Conservation (phyloP, 805 yeast genomes). For the Metschnikowia henanensis region DNA sequence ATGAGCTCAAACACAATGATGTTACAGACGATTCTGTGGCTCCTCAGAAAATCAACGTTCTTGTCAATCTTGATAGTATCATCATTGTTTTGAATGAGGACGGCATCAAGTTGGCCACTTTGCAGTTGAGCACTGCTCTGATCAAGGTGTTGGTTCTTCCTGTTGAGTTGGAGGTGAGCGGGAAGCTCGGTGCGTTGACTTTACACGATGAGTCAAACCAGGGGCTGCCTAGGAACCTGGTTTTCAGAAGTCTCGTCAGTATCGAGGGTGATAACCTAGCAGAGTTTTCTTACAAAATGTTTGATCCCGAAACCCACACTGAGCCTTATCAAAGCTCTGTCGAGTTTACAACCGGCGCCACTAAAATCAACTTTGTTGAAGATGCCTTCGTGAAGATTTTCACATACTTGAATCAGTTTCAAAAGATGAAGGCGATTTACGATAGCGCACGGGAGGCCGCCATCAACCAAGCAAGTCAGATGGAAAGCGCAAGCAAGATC, state of each 20-base stretch:
- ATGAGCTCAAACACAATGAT: slow-evolving; percentile 65
- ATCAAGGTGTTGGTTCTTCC: slow-evolving; percentile 67
- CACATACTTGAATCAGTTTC: slow-evolving; percentile 69
- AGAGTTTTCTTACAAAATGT: slow-evolving; percentile 82
- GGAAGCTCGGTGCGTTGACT: slow-evolving; percentile 76
- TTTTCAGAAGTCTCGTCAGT: slow-evolving; percentile 62
- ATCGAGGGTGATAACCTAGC: slow-evolving; percentile 83
- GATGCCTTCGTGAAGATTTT: slow-evolving; percentile 71
- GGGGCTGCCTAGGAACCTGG: slow-evolving; percentile 57
- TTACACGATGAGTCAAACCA: slow-evolving; percentile 75
- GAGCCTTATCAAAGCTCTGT: slow-evolving; percentile 55
- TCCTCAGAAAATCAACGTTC: slow-evolving; percentile 74
- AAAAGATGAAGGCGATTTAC: slow-evolving; percentile 83
- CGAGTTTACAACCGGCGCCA: slow-evolving; percentile 70
- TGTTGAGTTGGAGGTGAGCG: slow-evolving; percentile 69
- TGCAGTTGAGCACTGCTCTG: slow-evolving; percentile 72
- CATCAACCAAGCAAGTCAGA: slow-evolving; percentile 71
- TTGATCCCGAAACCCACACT: slow-evolving; percentile 50
- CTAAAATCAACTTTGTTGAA: slow-evolving; percentile 77
- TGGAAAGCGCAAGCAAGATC: slow-evolving; percentile 58
- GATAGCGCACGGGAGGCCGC: slow-evolving; percentile 91
- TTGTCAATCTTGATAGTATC: slow-evolving; percentile 69
- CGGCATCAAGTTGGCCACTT: slow-evolving; percentile 75
- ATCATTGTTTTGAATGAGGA: slow-evolving; percentile 80
- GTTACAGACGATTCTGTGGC: slow-evolving; percentile 55